Percentiles rank a stretch among this genome's conserved stretches.
Evolutionary conservation across 1,139 yeast species (phyloP).

Genomic region (Sugiyamaella pinicola): DNA sequence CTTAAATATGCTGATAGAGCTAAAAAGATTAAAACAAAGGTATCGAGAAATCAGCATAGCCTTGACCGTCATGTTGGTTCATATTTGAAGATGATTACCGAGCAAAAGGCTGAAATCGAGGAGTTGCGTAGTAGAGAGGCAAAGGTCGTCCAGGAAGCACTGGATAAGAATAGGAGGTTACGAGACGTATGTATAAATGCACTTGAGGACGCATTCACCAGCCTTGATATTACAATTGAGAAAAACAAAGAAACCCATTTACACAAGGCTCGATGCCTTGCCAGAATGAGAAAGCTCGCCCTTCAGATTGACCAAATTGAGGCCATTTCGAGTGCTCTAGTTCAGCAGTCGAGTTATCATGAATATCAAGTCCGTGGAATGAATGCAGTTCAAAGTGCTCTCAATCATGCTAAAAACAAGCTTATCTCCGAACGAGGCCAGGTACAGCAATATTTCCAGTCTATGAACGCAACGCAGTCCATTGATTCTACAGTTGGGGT

Average conservation of each 20-base stretch:
- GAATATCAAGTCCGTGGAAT: constrained; percentile 3
- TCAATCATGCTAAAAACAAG: constrained; percentile 17
- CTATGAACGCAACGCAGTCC: constrained; percentile 6
- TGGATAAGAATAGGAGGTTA: constrained; percentile 27
- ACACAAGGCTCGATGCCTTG: constrained; percentile 26
- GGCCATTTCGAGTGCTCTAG: constrained; percentile 10
- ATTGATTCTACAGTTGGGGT: constrained; percentile 27
- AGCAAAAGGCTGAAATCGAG: constrained; percentile 76
- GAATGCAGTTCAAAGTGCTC: constrained; percentile 18
- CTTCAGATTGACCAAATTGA: constrained; percentile 31
- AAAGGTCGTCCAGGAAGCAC: constrained; percentile 44
- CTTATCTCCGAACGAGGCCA: constrained; percentile 26
- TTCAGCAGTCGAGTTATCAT: not conserved
- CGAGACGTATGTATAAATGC: constrained; percentile 28
- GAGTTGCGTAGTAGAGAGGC: constrained; percentile 62
- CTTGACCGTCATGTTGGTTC: constrained; percentile 86
- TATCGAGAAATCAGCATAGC: constrained; percentile 71
- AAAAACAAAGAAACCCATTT: constrained; percentile 27
- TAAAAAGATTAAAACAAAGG: constrained; percentile 82
- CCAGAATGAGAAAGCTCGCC: constrained; percentile 26
- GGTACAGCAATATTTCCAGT: constrained; percentile 20
- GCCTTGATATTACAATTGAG: constrained; percentile 29
- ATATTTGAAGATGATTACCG: constrained; percentile 81
- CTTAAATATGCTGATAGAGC: constrained; percentile 90
- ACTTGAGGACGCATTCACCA: constrained; percentile 31